phyloP scores from a whole-genome alignment of 441 rosid genomes.

The Viola pubescens region DNA sequence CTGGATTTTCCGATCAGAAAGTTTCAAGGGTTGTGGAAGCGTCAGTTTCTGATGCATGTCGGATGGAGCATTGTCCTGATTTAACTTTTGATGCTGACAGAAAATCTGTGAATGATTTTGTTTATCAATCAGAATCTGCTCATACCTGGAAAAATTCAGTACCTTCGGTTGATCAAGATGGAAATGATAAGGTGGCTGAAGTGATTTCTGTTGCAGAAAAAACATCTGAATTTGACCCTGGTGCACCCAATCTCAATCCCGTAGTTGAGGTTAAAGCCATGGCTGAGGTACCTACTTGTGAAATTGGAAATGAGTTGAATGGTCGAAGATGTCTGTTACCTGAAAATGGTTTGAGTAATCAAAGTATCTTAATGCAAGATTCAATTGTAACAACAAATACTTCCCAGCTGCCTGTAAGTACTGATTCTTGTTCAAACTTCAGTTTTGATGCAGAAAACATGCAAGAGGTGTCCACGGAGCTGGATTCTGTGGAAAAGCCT shows the following conservation, averaged over 20 bases:
- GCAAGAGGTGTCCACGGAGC: constrained; percentile 32
- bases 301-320: constrained; percentile 23
- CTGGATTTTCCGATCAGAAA: constrained; percentile 17
- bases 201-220: constrained; percentile 26
- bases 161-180: constrained; percentile 21
- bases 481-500: constrained; percentile 29
- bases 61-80: constrained; percentile 19
- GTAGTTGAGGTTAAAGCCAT: constrained; percentile 26
- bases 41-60: constrained; percentile 27
- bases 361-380: constrained; percentile 28
- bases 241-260: constrained; percentile 27
- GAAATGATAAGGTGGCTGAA: constrained; percentile 21
- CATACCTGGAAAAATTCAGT: constrained; percentile 24
- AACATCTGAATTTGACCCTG: constrained; percentile 20
- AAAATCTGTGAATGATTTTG: constrained; percentile 22
- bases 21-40: constrained; percentile 26
- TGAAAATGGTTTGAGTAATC: constrained; percentile 23
- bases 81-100: constrained; percentile 21
- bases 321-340: constrained; percentile 17
- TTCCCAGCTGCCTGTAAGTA: constrained; percentile 23
- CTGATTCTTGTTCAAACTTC: constrained; percentile 30
- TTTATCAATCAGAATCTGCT: constrained; percentile 21
- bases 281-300: constrained; percentile 31
- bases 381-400: constrained; percentile 20
- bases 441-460: constrained; percentile 25